Evolutionary conservation across 176 grass and related monocot species (phyloP).

Genomic region (Musa troglodytarum): DNA sequence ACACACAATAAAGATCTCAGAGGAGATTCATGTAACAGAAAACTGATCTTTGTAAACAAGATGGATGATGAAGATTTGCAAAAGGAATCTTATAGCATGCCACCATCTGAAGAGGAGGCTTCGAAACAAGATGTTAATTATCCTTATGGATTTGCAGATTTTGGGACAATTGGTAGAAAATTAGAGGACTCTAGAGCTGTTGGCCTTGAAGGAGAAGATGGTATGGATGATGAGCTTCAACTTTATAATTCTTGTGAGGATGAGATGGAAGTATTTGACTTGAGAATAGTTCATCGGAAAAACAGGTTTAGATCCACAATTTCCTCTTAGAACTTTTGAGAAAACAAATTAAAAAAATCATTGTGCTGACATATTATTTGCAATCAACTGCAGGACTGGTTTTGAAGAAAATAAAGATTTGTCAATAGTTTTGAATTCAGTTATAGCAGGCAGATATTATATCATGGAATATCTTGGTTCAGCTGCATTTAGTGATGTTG

Average conservation of each 20-base stretch:
- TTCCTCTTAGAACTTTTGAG: neutral
- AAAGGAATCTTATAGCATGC: conserved; percentile 37
- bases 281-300: conserved; percentile 97
- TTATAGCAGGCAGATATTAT: conserved; percentile 91
- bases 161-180: conserved; percentile 28
- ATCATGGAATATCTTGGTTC: conserved; percentile 89
- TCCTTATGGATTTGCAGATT: conserved; percentile 37
- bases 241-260: conserved; percentile 54
- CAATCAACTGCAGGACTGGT: conserved; percentile 62
- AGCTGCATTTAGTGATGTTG: conserved; percentile 94
- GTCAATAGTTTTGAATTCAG: conserved; percentile 63
- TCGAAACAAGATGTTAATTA: conserved; percentile 26
- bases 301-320: conserved; percentile 53
- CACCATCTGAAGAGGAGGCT: conserved; percentile 34
- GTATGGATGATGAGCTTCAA: conserved; percentile 44
- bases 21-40: conserved; percentile 12
- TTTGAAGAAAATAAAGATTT: conserved; percentile 99
- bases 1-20: conserved; percentile 18
- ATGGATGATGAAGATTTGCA: conserved; percentile 33
- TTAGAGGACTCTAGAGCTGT: conserved; percentile 21
- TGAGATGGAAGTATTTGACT: conserved; percentile 78
- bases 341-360: conserved; percentile 23
- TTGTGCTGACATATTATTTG: conserved; percentile 40
- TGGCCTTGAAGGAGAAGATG: conserved; percentile 38
- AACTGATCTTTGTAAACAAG: conserved; percentile 23